Evolutionary conservation across 305 asterid species (phyloP), one percentile per base, ranked within the genome.

Genomic region (Salvia sclarea): DNA sequence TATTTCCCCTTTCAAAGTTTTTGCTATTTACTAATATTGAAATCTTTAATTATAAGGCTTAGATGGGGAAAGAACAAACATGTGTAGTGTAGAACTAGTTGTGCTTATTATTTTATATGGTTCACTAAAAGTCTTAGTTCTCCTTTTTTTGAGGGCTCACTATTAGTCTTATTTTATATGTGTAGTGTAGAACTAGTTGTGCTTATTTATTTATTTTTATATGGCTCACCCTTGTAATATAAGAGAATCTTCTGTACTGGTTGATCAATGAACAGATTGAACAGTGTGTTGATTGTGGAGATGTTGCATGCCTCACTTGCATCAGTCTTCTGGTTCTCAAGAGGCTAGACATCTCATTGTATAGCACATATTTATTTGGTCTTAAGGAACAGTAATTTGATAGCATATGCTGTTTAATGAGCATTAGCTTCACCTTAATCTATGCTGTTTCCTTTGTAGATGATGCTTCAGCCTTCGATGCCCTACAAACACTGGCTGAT

Each of bases 401-500:
- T 20, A 57, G 49, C 50, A 28, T 68, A 16, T 55, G 45, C 35
- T 73, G 48, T 61, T 66, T 64, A 61, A 40, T 54, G 55, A 59
- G 71, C 54, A 69, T 67, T 65, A 7, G 56, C 43, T 40, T 33
- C 60, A 40, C 17, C 63, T 53, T 68, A 48, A 65, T 49, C 56
- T 69, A 45, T 53, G 13, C 66, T 66, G 74, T 61, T 52, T 77
- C 66, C 80, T 8, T 75, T 79, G 66, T 75, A 94, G 97, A 87
- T 78, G 96, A 89, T 71, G 80, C 76, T 43, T 52, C 81, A 8
- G 81, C 86, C 66, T 86, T 91, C 73, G 96, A 86, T 76, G 99
- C 98, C 62, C 82, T 94, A 80, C 88, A 85, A 77, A 84, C 90
- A 56, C 79, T 94, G 81, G 98, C 98, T 50, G 91, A 86, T 83